A percentile compares a stretch with the other conserved stretches of the same genome.
Conservation (phyloP, 805 yeast species). For the Starmerella ratchasimensis region DNA sequence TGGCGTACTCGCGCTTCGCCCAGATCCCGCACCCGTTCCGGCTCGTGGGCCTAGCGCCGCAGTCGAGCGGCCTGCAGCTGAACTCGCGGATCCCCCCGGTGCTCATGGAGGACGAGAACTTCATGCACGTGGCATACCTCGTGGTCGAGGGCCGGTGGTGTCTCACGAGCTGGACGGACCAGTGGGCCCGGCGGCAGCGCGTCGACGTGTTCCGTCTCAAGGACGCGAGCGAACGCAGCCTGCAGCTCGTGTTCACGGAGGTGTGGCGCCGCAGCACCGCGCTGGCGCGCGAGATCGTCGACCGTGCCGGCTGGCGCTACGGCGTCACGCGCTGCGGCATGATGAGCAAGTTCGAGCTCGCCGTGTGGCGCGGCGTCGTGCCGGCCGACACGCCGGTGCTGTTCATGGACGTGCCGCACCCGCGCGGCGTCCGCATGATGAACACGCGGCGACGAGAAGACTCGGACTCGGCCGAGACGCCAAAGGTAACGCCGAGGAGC, state of each 20-base stretch:
- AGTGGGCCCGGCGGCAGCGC: conserved; percentile 49
- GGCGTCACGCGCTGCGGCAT: conserved; percentile 27
- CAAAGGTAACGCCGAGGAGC: neutral
- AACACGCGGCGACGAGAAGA: neutral
- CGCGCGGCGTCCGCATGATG: conserved; percentile 7
- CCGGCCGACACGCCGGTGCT: conserved; percentile 1
- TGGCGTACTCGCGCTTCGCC: conserved; percentile 23
- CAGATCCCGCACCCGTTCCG: conserved; percentile 24
- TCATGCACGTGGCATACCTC: conserved; percentile 74
- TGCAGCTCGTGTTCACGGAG: conserved; percentile 14
- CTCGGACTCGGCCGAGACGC: neutral
- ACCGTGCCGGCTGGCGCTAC: conserved; percentile 24
- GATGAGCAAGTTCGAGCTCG: conserved; percentile 25
- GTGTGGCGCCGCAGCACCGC: conserved; percentile 14
- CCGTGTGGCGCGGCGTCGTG: conserved; percentile 21
- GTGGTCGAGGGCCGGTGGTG: conserved; percentile 72
- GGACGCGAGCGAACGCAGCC: conserved; percentile 10
- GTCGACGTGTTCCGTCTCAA: conserved; percentile 37
- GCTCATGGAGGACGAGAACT: conserved; percentile 51
- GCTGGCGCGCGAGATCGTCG: conserved; percentile 4
- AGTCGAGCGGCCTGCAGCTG: conserved; percentile 20
- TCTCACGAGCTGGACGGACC: conserved; percentile 81
- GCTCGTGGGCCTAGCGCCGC: conserved; percentile 26
- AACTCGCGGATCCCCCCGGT: conserved; percentile 12
- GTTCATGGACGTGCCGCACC: conserved; percentile 15